phyloP scores from a whole-genome alignment of 352 stramenopile genomes.

The Labyrinthula sp. region DNA sequence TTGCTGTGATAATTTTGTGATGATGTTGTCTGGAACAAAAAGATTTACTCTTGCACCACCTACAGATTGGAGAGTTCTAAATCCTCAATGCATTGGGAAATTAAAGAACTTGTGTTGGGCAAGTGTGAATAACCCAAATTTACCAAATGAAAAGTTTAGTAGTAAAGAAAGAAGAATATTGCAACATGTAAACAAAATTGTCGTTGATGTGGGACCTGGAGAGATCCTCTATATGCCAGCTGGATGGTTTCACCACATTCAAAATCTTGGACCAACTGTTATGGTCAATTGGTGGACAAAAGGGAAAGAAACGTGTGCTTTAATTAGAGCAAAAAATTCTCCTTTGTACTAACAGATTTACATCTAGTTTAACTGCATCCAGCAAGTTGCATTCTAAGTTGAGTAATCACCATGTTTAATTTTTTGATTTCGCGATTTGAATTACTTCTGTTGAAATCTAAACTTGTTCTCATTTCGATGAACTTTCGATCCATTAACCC shows the following conservation, averaged over 20 bases:
- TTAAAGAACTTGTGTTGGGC: conserved; percentile 26
- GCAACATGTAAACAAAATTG: conserved; percentile 27
- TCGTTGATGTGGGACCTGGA: conserved; percentile 25
- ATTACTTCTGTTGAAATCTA: too few relatives aligned
- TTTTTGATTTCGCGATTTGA: too few relatives aligned
- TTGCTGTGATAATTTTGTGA: conserved; percentile 29
- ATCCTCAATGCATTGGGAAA: conserved; percentile 26
- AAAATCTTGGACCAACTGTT: conserved; percentile 22
- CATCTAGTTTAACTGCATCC: too few relatives aligned
- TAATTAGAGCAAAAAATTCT: too few relatives aligned
- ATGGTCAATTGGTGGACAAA: conserved; percentile 23
- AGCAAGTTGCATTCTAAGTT: too few relatives aligned
- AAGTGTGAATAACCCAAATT: conserved; percentile 22
- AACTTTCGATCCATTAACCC: too few relatives aligned
- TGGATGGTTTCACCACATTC: conserved; percentile 20
- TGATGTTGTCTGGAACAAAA: conserved; percentile 28
- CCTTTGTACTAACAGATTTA: too few relatives aligned
- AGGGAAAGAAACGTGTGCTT: conserved; percentile 21
- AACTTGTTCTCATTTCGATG: too few relatives aligned
- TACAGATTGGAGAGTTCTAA: conserved; percentile 21
- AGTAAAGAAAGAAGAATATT: too few relatives aligned
- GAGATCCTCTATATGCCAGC: conserved; percentile 29
- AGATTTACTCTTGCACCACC: conserved; percentile 24
- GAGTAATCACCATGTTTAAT: too few relatives aligned
- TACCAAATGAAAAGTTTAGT: conserved; percentile 4